Percentiles rank a stretch among this genome's conserved stretches.
These are phyloP conservation scores for Dissophora ornata DNA, from an alignment of 192 early-diverging fungal species.

Conservation along the genomic window DNA sequence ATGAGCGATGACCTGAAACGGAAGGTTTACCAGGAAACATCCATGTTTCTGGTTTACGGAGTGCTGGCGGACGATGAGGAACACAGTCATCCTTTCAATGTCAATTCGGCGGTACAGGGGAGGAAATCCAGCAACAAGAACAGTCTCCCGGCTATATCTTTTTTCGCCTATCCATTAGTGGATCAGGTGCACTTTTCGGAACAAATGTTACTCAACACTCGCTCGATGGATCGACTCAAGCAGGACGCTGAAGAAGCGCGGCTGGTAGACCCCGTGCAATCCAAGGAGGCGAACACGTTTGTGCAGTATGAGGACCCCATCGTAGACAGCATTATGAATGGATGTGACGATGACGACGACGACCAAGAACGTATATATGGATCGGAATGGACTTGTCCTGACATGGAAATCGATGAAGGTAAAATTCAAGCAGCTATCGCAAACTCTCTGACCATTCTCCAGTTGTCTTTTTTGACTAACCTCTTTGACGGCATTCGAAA, in stretches of 20 bases:
- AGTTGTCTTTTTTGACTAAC: neutral
- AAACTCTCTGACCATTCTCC: neutral
- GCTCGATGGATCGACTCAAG: conserved; percentile 6
- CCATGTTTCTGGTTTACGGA: conserved; percentile 40
- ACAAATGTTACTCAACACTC: conserved; percentile 14
- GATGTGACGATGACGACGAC: neutral
- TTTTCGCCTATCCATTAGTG: conserved; percentile 34
- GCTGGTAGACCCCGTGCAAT: neutral
- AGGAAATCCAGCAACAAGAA: neutral
- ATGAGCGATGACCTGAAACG: neutral
- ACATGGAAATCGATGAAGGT: conserved; percentile 39
- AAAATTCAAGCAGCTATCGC: neutral
- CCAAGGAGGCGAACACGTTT: neutral
- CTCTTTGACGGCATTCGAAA: neutral
- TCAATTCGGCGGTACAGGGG: too few relatives aligned
- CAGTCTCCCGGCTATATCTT: conserved; percentile 13
- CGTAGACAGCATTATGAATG: conserved; percentile 46
- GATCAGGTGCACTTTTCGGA: conserved; percentile 21
- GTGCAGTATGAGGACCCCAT: conserved; percentile 21
- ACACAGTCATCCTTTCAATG: too few relatives aligned
- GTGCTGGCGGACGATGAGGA: conserved; percentile 5
- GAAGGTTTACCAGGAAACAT: conserved; percentile 19
- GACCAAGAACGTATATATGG: conserved; percentile 3
- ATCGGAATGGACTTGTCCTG: neutral
- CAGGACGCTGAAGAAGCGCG: conserved; percentile 11